Percentiles rank a stretch among this genome's conserved stretches.
phyloP scores from a whole-genome alignment of 805 yeast genomes.

The Saturnispora sanitii region DNA sequence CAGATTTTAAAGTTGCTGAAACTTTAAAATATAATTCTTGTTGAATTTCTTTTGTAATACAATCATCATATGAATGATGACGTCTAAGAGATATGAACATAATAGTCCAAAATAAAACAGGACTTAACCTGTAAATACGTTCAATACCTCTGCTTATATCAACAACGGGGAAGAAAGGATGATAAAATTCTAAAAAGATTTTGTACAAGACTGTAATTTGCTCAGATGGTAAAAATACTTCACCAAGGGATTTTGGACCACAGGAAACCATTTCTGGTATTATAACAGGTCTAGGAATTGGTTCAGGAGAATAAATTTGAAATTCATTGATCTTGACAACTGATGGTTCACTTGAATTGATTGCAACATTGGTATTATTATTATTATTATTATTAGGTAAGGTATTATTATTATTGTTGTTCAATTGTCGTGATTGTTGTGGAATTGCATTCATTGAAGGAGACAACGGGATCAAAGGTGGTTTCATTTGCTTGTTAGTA shows the following conservation, averaged over 20 bases:
- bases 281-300: slow-evolving; percentile 16
- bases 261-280: slow-evolving; percentile 35
- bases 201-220: slow-evolving; percentile 52
- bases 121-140: slow-evolving; percentile 65
- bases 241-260: slow-evolving; percentile 62
- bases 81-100: slow-evolving; percentile 78
- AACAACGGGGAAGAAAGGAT: slow-evolving; percentile 79
- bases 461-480: no score
- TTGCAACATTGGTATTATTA: neutral
- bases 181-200: slow-evolving; percentile 72
- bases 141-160: slow-evolving; percentile 80
- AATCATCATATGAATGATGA: slow-evolving; percentile 26
- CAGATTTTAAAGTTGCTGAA: slow-evolving; percentile 61
- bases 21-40: slow-evolving; percentile 45
- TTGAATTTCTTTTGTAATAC: slow-evolving; percentile 19
- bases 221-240: slow-evolving; percentile 48
- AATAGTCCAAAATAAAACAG: slow-evolving; percentile 89
- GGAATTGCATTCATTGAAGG: no score
- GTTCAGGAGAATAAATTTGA: slow-evolving; percentile 11
- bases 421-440: no score
- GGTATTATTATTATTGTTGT: no score
- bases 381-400: no score
- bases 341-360: slow-evolving; percentile 1
- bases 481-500: no score
- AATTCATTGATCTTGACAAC: slow-evolving; percentile 6